These are phyloP conservation scores for Penicillium sclerotigenum DNA, from an alignment of 2,329 filamentous ascomycete species.

Conservation along the genomic window DNA sequence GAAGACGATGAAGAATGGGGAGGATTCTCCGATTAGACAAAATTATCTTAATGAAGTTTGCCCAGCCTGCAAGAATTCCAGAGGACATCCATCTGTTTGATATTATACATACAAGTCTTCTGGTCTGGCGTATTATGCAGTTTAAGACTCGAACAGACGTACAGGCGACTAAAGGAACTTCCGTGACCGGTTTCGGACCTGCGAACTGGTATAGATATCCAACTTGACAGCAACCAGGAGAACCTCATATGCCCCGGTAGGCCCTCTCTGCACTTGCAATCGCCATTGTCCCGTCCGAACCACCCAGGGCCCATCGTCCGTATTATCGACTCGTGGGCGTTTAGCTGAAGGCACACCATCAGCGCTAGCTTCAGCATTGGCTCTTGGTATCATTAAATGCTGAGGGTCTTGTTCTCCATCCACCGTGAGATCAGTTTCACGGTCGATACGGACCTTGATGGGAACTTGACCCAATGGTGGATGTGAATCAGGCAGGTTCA, in stretches of 20 bases:
- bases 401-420: constrained; percentile 35
- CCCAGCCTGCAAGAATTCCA: background rate
- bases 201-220: constrained; percentile 66
- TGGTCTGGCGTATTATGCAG: background rate
- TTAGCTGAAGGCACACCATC: constrained; percentile 26
- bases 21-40: constrained; percentile 41
- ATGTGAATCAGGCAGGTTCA: constrained; percentile 61
- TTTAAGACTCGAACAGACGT: background rate
- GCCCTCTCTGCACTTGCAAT: constrained; percentile 58
- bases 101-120: background rate
- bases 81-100: background rate
- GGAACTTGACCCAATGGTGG: constrained; percentile 61
- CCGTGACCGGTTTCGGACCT: constrained; percentile 62
- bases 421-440: constrained; percentile 43
- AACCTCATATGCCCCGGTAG: constrained; percentile 59
- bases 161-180: constrained; percentile 55
- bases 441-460: constrained; percentile 64
- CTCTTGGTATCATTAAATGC: constrained; percentile 29
- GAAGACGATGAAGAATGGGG: constrained; percentile 44
- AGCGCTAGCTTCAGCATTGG: constrained; percentile 31
- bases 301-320: constrained; percentile 52
- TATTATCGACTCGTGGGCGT: constrained; percentile 48
- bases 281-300: constrained; percentile 70
- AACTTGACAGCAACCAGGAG: constrained; percentile 73
- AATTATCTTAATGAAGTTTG: background rate